Evolutionary conservation across 1,284 basidiomycete genomes (phyloP).

Genomic region (Microbotryum violaceum): DNA sequence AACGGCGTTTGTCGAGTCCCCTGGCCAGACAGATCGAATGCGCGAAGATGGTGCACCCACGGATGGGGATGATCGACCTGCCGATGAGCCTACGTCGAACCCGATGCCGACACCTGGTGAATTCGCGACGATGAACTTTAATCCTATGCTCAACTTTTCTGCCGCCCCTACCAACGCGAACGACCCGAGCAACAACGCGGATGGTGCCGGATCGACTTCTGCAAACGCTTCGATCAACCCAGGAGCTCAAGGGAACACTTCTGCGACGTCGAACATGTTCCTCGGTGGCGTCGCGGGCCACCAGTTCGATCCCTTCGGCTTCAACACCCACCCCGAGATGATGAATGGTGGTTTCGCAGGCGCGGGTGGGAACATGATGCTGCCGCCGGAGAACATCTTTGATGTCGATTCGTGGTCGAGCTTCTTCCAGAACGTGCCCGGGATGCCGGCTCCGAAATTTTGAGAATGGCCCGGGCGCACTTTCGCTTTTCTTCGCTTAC

Average conservation of each 20-base stretch:
- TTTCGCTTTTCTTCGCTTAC: too few relatives aligned
- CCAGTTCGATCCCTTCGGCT: neutral
- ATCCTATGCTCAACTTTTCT: conserved; percentile 20
- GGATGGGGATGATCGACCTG: neutral
- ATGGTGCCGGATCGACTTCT: neutral
- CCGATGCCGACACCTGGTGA: conserved; percentile 3
- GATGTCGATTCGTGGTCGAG: neutral
- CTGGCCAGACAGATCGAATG: neutral
- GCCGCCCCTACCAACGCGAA: too few relatives aligned
- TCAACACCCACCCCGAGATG: neutral
- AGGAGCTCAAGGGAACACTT: neutral
- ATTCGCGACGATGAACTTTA: conserved; percentile 25
- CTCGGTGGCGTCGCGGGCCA: neutral
- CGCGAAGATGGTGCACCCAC: neutral
- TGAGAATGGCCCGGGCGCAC: neutral
- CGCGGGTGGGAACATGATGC: neutral
- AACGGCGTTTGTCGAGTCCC: neutral
- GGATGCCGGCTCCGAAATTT: neutral
- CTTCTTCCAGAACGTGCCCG: neutral
- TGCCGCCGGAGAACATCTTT: neutral
- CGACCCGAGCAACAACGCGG: too few relatives aligned
- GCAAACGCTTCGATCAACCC: neutral
- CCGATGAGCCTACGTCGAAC: neutral
- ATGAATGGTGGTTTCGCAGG: neutral
- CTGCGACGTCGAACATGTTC: neutral